Percentiles rank a stretch among this genome's conserved stretches.
Evolutionary conservation across 2,329 filamentous ascomycete genomes (phyloP).

Genomic region (Sclerotinia glacialis): DNA sequence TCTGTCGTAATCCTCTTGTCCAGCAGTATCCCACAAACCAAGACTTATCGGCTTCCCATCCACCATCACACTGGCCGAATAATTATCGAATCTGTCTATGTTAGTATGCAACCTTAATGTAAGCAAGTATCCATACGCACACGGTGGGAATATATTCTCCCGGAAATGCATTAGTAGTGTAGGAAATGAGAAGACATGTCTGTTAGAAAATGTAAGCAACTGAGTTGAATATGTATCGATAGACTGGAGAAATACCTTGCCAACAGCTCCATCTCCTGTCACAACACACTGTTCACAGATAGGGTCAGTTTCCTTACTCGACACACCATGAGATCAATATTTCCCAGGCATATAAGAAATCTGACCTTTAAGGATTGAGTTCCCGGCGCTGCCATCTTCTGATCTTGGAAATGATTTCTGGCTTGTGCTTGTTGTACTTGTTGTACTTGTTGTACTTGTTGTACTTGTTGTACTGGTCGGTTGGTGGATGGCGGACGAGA

Average conservation of each 20-base stretch:
- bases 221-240: not conserved
- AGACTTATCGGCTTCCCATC: conserved; percentile 97
- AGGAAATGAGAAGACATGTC: conserved; percentile 99
- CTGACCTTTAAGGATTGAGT: conserved; percentile 23
- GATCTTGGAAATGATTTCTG: not conserved
- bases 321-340: not conserved
- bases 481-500: not conserved
- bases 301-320: conserved; percentile 7
- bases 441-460: no score
- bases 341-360: conserved; percentile 2
- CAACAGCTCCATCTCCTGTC: conserved; percentile 97
- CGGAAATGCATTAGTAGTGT: conserved; percentile 99
- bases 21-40: conserved; percentile 96
- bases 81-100: conserved; percentile 83
- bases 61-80: conserved; percentile 98
- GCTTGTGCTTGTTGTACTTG: not conserved
- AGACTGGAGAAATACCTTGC: conserved; percentile 66
- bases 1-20: conserved; percentile 97
- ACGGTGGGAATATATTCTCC: conserved; percentile 99
- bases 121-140: conserved; percentile 50
- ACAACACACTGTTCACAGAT: conserved; percentile 75
- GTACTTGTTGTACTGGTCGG: not conserved
- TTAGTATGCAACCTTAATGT: conserved; percentile 24
- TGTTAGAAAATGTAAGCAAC: conserved; percentile 42
- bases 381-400: conserved; percentile 17